Percentiles rank a stretch among this genome's conserved stretches.
phyloP scores from a whole-genome alignment of 2,329 filamentous ascomycete genomes.

The Magnaporthiopsis rhizophila region DNA sequence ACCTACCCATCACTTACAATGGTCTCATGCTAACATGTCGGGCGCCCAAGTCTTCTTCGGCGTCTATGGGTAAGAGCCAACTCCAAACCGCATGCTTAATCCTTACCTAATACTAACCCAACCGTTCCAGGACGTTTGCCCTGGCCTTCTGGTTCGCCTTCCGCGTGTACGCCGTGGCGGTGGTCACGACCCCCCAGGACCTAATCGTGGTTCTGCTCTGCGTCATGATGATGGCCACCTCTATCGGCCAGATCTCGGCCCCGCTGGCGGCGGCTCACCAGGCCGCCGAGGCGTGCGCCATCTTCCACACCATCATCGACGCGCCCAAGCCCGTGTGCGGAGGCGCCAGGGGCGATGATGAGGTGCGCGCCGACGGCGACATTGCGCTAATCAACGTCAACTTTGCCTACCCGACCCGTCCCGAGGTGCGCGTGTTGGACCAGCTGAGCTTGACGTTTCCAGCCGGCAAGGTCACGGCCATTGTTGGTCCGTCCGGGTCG shows the following conservation, averaged over 20 bases:
- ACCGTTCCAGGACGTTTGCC: conserved; percentile 31
- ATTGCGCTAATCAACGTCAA: conserved; percentile 54
- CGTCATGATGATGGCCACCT: conserved; percentile 50
- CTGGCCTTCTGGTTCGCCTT: conserved; percentile 56
- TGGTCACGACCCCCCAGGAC: conserved; percentile 40
- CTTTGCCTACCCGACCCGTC: conserved; percentile 56
- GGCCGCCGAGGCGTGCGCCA: conserved; percentile 45
- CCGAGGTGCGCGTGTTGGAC: conserved; percentile 39
- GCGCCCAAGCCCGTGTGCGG: conserved; percentile 28
- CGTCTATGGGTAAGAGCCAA: conserved; percentile 15
- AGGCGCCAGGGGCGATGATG: conserved; percentile 31
- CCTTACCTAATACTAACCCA: conserved; percentile 26
- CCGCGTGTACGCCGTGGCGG: conserved; percentile 38
- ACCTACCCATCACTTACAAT: neutral
- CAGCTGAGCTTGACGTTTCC: conserved; percentile 41
- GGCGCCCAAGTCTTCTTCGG: conserved; percentile 20
- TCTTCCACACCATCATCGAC: conserved; percentile 47
- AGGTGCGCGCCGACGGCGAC: conserved; percentile 38
- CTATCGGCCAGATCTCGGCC: conserved; percentile 46
- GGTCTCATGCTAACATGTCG: neutral
- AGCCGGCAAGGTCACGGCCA: conserved; percentile 67
- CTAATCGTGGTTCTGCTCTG: conserved; percentile 52
- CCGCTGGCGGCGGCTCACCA: conserved; percentile 48
- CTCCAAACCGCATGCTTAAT: conserved; percentile 5
- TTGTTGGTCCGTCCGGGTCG: conserved; percentile 74